Percentiles rank a stretch among this genome's conserved stretches.
phyloP scores from a whole-genome alignment of 176 grass and related monocot genomes.

The Canna indica region DNA sequence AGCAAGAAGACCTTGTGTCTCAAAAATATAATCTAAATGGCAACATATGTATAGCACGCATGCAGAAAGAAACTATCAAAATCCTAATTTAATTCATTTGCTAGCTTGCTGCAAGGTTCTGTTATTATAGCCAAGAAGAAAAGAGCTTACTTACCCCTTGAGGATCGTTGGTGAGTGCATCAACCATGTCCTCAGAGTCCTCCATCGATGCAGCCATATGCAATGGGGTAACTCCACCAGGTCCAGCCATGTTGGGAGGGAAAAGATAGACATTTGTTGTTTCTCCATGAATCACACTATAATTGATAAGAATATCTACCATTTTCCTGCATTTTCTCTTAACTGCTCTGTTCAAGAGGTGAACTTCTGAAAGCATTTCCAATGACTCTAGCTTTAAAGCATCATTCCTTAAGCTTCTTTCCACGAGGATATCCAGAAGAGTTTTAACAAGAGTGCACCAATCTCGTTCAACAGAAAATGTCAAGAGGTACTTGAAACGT shows the following conservation, averaged over 20 bases:
- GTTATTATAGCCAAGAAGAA: not conserved
- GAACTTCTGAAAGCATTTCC: slow-evolving; percentile 62
- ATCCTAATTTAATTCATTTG: too few species aligned
- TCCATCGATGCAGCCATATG: slow-evolving; percentile 73
- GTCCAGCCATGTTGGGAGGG: slow-evolving; percentile 54
- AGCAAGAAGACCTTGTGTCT: too few species aligned
- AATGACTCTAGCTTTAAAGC: slow-evolving; percentile 54
- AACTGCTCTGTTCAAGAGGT: slow-evolving; percentile 82
- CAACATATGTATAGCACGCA: not conserved
- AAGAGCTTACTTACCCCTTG: slow-evolving; percentile 47
- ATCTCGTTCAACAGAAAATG: slow-evolving; percentile 77
- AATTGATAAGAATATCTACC: slow-evolving; percentile 76
- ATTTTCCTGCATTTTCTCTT: slow-evolving; percentile 75
- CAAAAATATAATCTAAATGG: too few species aligned
- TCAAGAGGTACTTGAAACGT: slow-evolving; percentile 65
- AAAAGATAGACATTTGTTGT: slow-evolving; percentile 46
- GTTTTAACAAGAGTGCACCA: slow-evolving; percentile 81
- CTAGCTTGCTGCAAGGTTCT: too few species aligned
- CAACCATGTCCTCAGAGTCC: slow-evolving; percentile 56
- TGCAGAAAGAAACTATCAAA: too few species aligned
- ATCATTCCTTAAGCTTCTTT: slow-evolving; percentile 52
- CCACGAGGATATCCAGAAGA: slow-evolving; percentile 68
- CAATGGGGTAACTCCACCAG: slow-evolving; percentile 70
- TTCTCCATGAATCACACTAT: slow-evolving; percentile 39
- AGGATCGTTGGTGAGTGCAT: slow-evolving; percentile 90